phyloP scores from a whole-genome alignment of 1,284 basidiomycete species.

The Peniophora sp. region DNA sequence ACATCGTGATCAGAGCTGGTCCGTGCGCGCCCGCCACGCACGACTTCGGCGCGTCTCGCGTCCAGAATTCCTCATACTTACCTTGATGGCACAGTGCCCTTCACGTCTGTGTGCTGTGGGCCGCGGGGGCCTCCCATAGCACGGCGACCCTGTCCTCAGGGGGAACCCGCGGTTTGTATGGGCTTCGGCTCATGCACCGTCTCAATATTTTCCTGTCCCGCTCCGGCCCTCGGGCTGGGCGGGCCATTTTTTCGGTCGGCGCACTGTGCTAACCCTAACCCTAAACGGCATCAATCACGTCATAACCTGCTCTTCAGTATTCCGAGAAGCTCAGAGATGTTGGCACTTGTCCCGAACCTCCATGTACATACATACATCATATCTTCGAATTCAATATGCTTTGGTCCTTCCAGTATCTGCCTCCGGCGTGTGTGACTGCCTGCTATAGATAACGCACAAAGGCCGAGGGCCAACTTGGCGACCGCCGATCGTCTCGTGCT shows the following conservation, averaged over 20 bases:
- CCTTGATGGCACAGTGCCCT: conserved; percentile 30
- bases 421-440: too few relatives aligned
- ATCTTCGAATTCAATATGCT: too few relatives aligned
- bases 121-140: conserved; percentile 47
- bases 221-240: conserved; percentile 25
- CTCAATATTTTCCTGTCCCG: conserved; percentile 24
- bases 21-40: not conserved
- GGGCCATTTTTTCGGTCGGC: conserved; percentile 8
- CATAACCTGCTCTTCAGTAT: too few relatives aligned
- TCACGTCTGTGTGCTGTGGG: conserved; percentile 36
- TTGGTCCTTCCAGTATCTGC: too few relatives aligned
- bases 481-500: too few relatives aligned
- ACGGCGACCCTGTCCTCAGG: conserved; percentile 58
- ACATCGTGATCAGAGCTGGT: not conserved
- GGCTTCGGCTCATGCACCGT: conserved; percentile 25
- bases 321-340: too few relatives aligned
- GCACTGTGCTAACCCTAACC: not conserved
- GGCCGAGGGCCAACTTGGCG: too few relatives aligned
- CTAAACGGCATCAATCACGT: not conserved
- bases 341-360: not conserved
- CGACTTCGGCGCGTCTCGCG: not conserved
- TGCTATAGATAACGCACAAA: too few relatives aligned
- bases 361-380: too few relatives aligned
- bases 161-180: conserved; percentile 22
- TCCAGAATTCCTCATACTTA: conserved; percentile 25